phyloP scores from a whole-genome alignment of 345 rosid species.

The Punica granatum region DNA sequence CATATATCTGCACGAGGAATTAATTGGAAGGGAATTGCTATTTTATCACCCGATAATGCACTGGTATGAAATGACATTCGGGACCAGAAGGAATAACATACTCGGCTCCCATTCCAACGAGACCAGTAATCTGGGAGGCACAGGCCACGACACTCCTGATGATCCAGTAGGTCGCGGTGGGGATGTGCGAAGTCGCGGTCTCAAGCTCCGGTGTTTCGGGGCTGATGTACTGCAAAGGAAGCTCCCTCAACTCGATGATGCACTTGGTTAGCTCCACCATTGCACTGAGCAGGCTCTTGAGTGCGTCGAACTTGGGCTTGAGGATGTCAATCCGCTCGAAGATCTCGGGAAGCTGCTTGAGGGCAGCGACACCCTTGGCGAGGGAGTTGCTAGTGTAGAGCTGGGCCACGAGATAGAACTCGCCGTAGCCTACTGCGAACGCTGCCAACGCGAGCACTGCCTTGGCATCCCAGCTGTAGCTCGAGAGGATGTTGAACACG shows the following conservation, averaged over 20 bases:
- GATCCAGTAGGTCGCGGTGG: constrained; percentile 58
- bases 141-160: constrained; percentile 38
- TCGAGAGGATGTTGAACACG: constrained; percentile 27
- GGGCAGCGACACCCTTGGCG: constrained; percentile 45
- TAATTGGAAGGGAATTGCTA: background rate
- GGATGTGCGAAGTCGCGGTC: constrained; percentile 32
- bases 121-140: constrained; percentile 35
- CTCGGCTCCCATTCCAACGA: constrained; percentile 45
- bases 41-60: background rate
- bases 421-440: constrained; percentile 47
- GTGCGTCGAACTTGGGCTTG: constrained; percentile 32
- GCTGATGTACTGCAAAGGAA: constrained; percentile 36
- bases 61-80: background rate
- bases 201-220: constrained; percentile 23
- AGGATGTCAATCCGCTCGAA: constrained; percentile 22
- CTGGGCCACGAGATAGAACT: constrained; percentile 51
- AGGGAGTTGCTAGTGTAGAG: constrained; percentile 40
- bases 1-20: constrained; percentile 20
- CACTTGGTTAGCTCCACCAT: constrained; percentile 39
- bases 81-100: constrained; percentile 14
- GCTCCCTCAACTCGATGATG: constrained; percentile 40
- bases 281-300: constrained; percentile 26
- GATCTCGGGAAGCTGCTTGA: constrained; percentile 45
- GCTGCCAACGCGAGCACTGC: constrained; percentile 48
- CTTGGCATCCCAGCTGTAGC: constrained; percentile 55